A percentile compares a stretch with the other conserved stretches of the same genome.
These are phyloP conservation scores for Globisporangium okanoganense DNA, from an alignment of 352 stramenopile species.

Conservation along the genomic window DNA sequence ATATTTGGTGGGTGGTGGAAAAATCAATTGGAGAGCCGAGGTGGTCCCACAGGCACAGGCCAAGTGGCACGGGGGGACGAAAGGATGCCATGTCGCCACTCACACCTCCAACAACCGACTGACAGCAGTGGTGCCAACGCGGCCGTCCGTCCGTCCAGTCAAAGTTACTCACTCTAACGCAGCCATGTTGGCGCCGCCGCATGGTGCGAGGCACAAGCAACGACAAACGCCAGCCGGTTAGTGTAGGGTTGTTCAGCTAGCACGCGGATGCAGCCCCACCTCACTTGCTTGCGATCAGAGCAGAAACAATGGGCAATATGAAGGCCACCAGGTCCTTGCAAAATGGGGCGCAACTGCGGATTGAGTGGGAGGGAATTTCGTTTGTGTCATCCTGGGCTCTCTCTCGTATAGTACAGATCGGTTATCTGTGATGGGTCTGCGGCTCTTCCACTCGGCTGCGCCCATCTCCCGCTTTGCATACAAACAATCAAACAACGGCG, in stretches of 20 bases:
- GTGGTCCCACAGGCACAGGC: slow-evolving; percentile 1
- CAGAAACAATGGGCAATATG: too few species aligned
- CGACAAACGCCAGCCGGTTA: neutral
- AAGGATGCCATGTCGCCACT: neutral
- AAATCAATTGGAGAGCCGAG: slow-evolving; percentile 2
- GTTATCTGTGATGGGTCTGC: slow-evolving; percentile 4
- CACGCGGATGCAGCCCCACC: too few species aligned
- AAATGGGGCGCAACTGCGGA: neutral
- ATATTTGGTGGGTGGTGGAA: neutral
- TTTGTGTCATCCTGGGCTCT: slow-evolving; percentile 13
- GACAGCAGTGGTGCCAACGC: neutral
- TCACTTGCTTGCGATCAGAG: too few species aligned
- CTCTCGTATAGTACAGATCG: neutral
- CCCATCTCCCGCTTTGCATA: neutral
- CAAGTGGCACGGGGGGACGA: slow-evolving; percentile 1
- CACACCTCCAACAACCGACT: neutral
- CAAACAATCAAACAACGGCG: neutral
- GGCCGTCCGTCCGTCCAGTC: neutral
- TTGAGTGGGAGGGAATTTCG: slow-evolving; percentile 7
- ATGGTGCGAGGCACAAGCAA: neutral
- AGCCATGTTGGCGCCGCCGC: neutral
- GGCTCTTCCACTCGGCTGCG: neutral
- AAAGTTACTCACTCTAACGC: slow-evolving; percentile 10
- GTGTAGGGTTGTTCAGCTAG: neutral
- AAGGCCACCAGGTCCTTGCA: too few species aligned